Evolutionary conservation across 2,329 filamentous ascomycete species (phyloP).

Genomic region (Passalora sequoiae): DNA sequence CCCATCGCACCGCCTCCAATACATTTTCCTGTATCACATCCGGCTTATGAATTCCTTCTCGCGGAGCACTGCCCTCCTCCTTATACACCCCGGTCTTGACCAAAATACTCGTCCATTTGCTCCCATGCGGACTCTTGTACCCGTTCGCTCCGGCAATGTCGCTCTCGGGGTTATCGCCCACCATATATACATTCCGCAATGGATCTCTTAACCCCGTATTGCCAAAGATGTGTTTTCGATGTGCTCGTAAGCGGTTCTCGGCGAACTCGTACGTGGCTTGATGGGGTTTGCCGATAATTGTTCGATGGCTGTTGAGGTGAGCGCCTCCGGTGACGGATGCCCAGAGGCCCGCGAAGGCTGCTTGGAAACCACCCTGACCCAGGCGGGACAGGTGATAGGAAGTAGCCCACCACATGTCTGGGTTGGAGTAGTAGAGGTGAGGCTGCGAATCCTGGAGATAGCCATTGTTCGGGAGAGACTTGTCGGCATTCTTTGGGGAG

Average conservation of each 20-base stretch:
- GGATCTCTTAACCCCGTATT: constrained; percentile 34
- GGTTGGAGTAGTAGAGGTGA: constrained; percentile 78
- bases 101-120: constrained; percentile 71
- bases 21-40: constrained; percentile 68
- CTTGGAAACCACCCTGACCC: constrained; percentile 86
- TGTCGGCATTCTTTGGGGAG: constrained; percentile 64
- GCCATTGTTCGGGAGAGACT: constrained; percentile 62
- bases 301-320: constrained; percentile 47
- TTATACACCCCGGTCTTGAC: constrained; percentile 75
- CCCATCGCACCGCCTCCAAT: constrained; percentile 70
- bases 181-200: constrained; percentile 82
- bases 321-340: constrained; percentile 59
- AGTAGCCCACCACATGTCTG: constrained; percentile 85
- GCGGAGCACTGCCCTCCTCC: constrained; percentile 50
- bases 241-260: constrained; percentile 63
- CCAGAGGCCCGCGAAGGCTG: constrained; percentile 78
- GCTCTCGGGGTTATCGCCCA: constrained; percentile 68
- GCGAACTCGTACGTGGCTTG: constrained; percentile 76
- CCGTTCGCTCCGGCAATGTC: constrained; percentile 85
- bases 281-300: constrained; percentile 78
- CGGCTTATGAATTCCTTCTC: constrained; percentile 58
- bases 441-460: constrained; percentile 81
- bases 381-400: constrained; percentile 78
- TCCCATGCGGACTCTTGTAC: constrained; percentile 61
- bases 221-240: constrained; percentile 50